Evolutionary conservation across 2,329 filamentous ascomycete genomes (phyloP), one percentile per base, ranked within the genome.

Genomic region (Aspergillus tubingensis): DNA sequence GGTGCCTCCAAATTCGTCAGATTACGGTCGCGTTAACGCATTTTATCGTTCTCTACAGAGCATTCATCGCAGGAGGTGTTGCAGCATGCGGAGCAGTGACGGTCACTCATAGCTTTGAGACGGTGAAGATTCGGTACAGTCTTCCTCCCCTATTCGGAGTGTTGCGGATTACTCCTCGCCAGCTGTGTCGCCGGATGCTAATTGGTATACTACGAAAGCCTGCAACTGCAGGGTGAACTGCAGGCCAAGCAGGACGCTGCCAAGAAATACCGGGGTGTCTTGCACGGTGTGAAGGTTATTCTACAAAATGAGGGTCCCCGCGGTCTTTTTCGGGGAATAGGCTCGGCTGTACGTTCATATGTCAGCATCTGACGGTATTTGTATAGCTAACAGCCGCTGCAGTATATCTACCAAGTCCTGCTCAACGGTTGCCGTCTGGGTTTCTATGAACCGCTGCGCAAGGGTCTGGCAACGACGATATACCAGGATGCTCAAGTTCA

Each of bases 1-100:
- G 43, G 5, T n/a, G 32, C 43, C 15, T 43, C 7, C n/a, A n/a
- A 23, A 36, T 1, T 13, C n/a, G 5, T n/a, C n/a, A 15, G n/a
- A n/a, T 15, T 5, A 41, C n/a, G 15, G 30, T 32, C 25, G 48
- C 43, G 23, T 57, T 63, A 38, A 63, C 41, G 39, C 43, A 25
- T 4, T 19, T 11, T 23, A 38, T 49, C 21, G 17, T 32, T 51
- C 32, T 13, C 8, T n/a, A 56, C 56, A 86, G 93, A 68, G 91
- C 92, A 63, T 99, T 99, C 82, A 87, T 98, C 72, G 94, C 95
- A 59, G 95, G 95, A 75, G 95, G 95, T 75, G 91, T 99, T 74
- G 95, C 95, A 74, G 95, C 95, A 67, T 98, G 94, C 80, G 95
- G 95, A 74, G 95, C 95, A 66, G 95, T 99, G 60, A 98, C 94